Evolutionary conservation across 2,329 filamentous ascomycete species (phyloP).

Genomic region (Alternaria triticimaculans): DNA sequence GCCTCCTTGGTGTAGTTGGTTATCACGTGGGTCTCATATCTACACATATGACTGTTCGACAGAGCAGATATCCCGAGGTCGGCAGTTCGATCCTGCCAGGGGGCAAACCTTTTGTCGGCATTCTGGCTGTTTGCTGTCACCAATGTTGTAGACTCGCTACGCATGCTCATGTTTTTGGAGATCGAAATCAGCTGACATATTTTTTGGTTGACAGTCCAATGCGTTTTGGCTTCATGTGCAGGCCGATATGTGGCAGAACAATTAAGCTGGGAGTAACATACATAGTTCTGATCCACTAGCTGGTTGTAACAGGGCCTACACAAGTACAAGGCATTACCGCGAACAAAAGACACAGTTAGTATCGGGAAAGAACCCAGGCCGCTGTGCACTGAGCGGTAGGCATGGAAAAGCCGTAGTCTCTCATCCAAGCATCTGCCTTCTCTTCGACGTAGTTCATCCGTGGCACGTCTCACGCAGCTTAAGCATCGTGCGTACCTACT

Average conservation of each 20-base stretch:
- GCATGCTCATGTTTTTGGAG: neutral
- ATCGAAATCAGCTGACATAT: neutral
- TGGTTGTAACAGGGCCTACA: neutral
- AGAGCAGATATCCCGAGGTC: constrained; percentile 36
- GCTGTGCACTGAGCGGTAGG: neutral
- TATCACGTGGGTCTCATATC: constrained; percentile 42
- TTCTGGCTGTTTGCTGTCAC: neutral
- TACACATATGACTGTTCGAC: constrained; percentile 30
- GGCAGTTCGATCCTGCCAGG: constrained; percentile 40
- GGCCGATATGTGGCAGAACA: neutral
- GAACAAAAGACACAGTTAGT: neutral
- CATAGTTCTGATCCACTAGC: neutral
- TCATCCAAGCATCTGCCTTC: neutral
- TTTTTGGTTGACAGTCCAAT: neutral
- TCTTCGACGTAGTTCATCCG: neutral
- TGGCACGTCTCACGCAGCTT: neutral
- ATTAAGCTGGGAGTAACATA: neutral
- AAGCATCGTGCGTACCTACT: neutral
- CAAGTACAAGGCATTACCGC: neutral
- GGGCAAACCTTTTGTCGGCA: constrained; percentile 13
- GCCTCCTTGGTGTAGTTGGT: constrained; percentile 41
- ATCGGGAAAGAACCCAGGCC: neutral
- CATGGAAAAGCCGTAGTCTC: neutral
- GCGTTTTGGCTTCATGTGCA: neutral
- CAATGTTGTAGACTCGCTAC: neutral